These are phyloP conservation scores for Endogone sp. DNA, from an alignment of 192 early-diverging fungal genomes.

Conservation along the genomic window DNA sequence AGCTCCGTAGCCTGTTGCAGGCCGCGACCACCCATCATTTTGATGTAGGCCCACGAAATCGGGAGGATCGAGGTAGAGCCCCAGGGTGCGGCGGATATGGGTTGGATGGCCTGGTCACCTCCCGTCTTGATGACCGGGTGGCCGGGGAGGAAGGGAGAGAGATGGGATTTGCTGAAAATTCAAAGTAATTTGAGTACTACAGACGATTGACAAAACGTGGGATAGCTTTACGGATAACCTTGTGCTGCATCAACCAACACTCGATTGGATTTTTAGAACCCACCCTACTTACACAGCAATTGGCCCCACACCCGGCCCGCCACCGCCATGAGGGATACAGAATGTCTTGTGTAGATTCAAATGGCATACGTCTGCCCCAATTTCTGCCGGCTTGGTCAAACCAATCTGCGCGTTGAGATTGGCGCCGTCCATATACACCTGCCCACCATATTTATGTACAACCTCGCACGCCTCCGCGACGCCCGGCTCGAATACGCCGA, in stretches of 20 bases:
- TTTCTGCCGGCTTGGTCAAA: conserved; percentile 82
- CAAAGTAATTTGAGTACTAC: no score
- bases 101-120: conserved; percentile 80
- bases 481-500: conserved; percentile 94
- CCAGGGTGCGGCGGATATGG: conserved; percentile 94
- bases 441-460: conserved; percentile 91
- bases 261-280: no score
- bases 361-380: conserved; percentile 99
- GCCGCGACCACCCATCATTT: conserved; percentile 96
- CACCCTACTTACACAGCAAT: conserved; percentile 87
- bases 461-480: conserved; percentile 86
- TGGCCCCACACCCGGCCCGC: conserved; percentile 97
- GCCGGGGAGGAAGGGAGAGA: conserved; percentile 89
- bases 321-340: conserved; percentile 98
- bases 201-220: background rate
- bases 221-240: background rate
- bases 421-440: conserved; percentile 98
- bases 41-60: conserved; percentile 99
- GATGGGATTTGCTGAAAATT: conserved; percentile 79
- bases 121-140: conserved; percentile 78
- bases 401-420: conserved; percentile 90
- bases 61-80: conserved; percentile 95
- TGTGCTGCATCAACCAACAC: no score
- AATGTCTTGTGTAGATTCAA: conserved; percentile 99
- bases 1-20: conserved; percentile 82